phyloP scores from a whole-genome alignment of 805 yeast genomes.

The Wickerhamiella brachini region DNA sequence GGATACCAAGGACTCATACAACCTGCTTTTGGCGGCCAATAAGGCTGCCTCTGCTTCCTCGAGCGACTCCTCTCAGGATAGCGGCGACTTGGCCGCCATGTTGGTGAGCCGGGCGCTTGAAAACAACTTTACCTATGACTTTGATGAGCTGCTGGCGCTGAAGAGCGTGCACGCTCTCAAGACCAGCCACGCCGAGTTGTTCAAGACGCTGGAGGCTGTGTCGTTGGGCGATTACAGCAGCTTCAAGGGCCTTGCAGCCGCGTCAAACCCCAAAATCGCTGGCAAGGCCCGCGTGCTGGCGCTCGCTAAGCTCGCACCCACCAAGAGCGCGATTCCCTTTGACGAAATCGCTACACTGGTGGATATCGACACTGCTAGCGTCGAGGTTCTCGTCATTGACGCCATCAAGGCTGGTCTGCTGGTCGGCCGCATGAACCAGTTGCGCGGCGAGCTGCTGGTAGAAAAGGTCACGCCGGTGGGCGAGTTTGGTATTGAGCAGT shows the following conservation, averaged over 20 bases:
- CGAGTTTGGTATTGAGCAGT: conserved; percentile 25
- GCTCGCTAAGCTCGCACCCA: conserved; percentile 19
- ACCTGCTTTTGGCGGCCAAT: conserved; percentile 17
- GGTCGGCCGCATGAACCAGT: conserved; percentile 31
- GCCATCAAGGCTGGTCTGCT: conserved; percentile 30
- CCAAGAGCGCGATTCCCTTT: conserved; percentile 20
- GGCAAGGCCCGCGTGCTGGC: conserved; percentile 21
- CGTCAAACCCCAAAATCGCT: conserved; percentile 5
- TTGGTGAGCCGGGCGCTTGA: conserved; percentile 18
- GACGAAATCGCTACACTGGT: conserved; percentile 22
- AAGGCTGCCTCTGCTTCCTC: not conserved
- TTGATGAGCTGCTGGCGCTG: conserved; percentile 21
- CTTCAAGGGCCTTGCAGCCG: conserved; percentile 4
- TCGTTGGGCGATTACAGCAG: conserved; percentile 22
- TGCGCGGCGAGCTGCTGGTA: conserved; percentile 23
- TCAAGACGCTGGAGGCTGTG: conserved; percentile 19
- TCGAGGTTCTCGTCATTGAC: conserved; percentile 30
- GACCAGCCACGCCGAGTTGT: conserved; percentile 14
- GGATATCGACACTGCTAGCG: conserved; percentile 21
- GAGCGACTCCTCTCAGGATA: conserved; percentile 2
- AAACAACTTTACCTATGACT: conserved; percentile 18
- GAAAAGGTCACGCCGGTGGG: conserved; percentile 27
- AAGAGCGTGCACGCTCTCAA: conserved; percentile 20
- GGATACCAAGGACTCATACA: conserved; percentile 6
- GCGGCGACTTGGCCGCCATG: conserved; percentile 11